Conservation (phyloP, 805 yeast genomes). For the Yamadazyma kitorensis region DNA sequence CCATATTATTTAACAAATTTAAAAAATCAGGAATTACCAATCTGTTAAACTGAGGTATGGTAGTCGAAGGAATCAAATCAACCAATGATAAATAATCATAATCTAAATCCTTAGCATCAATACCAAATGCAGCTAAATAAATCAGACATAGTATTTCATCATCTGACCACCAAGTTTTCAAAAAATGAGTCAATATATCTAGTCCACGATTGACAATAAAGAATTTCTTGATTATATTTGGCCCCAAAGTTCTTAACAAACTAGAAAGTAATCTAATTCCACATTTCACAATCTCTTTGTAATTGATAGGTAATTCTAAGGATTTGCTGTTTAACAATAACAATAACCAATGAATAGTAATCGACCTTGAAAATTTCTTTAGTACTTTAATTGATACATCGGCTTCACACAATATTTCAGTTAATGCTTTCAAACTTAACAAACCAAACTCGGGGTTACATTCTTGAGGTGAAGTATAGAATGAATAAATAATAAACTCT, state of each 20-base stretch:
- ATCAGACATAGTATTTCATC: slow-evolving; percentile 41
- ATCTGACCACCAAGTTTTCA: slow-evolving; percentile 49
- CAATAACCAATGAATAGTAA: slow-evolving; percentile 65
- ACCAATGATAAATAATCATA: slow-evolving; percentile 3
- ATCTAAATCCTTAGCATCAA: slow-evolving; percentile 16
- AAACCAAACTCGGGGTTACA: slow-evolving; percentile 35
- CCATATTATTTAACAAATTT: slow-evolving; percentile 30
- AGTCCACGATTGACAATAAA: slow-evolving; percentile 49
- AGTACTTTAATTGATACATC: slow-evolving; percentile 33
- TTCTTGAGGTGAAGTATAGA: slow-evolving; percentile 39
- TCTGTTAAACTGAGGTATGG: slow-evolving; percentile 11
- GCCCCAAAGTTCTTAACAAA: slow-evolving; percentile 46
- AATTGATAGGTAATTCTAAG: slow-evolving; percentile 2
- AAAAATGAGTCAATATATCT: slow-evolving; percentile 41
- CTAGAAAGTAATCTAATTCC: slow-evolving; percentile 49
- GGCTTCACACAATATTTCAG: slow-evolving; percentile 40
- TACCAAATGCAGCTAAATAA: slow-evolving; percentile 47
- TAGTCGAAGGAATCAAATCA: slow-evolving; percentile 6
- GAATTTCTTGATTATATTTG: slow-evolving; percentile 47
- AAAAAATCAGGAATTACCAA: slow-evolving; percentile 48
- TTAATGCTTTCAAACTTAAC: slow-evolving; percentile 27
- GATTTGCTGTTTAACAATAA: slow-evolving; percentile 44
- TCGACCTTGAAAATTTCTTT: slow-evolving; percentile 47
- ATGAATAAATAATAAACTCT: slow-evolving; percentile 45
- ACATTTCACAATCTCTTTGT: slow-evolving; percentile 32